Percentiles rank a stretch among this genome's conserved stretches.
Evolutionary conservation across 129 eudicot species (phyloP).

Genomic region (Chrysanthemum seticuspe): DNA sequence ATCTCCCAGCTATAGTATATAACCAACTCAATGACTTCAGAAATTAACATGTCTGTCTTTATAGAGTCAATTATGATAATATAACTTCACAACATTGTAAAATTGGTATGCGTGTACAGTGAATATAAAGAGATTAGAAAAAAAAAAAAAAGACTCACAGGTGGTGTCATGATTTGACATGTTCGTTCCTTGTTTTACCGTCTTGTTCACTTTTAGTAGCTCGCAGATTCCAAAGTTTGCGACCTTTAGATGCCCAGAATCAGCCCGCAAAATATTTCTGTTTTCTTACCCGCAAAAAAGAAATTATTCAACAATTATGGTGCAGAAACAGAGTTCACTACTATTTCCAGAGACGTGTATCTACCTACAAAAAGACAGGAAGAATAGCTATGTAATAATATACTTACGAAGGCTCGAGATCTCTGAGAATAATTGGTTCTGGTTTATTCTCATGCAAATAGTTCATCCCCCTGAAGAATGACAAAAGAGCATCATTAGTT

Average conservation of each 20-base stretch:
- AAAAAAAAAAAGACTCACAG: constrained; percentile 54
- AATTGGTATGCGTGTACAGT: too few relatives aligned
- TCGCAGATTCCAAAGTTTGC: constrained; percentile 97
- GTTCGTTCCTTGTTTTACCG: constrained; percentile 63
- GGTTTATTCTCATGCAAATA: constrained; percentile 93
- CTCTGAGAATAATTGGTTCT: constrained; percentile 81
- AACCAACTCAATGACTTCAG: background rate
- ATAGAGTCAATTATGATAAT: too few relatives aligned
- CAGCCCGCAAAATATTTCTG: constrained; percentile 97
- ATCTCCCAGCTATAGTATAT: constrained; percentile 57
- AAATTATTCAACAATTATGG: constrained; percentile 20
- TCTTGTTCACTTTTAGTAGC: constrained; percentile 63
- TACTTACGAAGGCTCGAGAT: constrained; percentile 98
- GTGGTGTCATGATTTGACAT: constrained; percentile 59
- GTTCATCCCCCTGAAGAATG: constrained; percentile 78
- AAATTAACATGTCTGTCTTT: too few relatives aligned
- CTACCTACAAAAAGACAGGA: background rate
- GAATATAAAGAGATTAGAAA: background rate
- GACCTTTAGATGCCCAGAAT: constrained; percentile 93
- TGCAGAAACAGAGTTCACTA: constrained; percentile 10
- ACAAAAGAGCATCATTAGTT: background rate
- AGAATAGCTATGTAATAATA: constrained; percentile 13
- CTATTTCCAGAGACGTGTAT: too few relatives aligned
- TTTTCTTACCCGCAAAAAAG: constrained; percentile 41
- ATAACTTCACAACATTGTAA: too few relatives aligned